Base-by-base conservation (phyloP, 345 rosid species). In the Xanthoceras sorbifolium region DNA sequence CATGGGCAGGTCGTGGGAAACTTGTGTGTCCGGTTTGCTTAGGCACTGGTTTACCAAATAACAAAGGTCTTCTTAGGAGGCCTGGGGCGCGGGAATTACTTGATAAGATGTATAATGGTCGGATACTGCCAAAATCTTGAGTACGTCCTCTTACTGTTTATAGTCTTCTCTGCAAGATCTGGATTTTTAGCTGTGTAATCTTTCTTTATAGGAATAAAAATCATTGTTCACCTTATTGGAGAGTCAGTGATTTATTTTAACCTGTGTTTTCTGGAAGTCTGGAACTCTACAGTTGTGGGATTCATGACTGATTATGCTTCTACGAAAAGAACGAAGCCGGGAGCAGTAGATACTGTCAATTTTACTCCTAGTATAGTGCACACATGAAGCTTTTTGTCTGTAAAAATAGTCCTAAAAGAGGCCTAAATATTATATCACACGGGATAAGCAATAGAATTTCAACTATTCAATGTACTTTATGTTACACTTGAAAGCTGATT, bases 41-140 rank as follows among this genome's bases (percentile, higher is more conserved):
- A 31, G 98, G 97, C 34, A 94, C 98, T 32, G 97, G 97, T 76
- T 82, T 94, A 78, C 97, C 97, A 18, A 94, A 94, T 79, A 92
- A 91, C 84, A 94, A 92, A 85, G 98, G 97, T 14, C 97, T 91
- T 81, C 95, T 90, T 12, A 88, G 97, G 85, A 90, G 97, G 88
- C 97, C 97, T 29, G 97, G 88, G 81, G 94, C 97, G 5, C 83
- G 82, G 4, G 82, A 91, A 82, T 86, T 94, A 75, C 98, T 91
- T 15, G 95, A 93, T 72, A 94, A 94, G 90, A 93, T 94, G 98
- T 90, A 90, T 79, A 93, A 93, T 63, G 98, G 95, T 66, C 93
- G 95, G 73, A 76, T 94, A 67, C 84, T 93, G 64, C 97, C 98
- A 29, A 71, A 79, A 76, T 93, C 94, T 73, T 90, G 85, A 86